A percentile compares a stretch with the other conserved stretches of the same genome.
Conservation (phyloP, 805 yeast species). For the Metschnikowia continentalis region DNA sequence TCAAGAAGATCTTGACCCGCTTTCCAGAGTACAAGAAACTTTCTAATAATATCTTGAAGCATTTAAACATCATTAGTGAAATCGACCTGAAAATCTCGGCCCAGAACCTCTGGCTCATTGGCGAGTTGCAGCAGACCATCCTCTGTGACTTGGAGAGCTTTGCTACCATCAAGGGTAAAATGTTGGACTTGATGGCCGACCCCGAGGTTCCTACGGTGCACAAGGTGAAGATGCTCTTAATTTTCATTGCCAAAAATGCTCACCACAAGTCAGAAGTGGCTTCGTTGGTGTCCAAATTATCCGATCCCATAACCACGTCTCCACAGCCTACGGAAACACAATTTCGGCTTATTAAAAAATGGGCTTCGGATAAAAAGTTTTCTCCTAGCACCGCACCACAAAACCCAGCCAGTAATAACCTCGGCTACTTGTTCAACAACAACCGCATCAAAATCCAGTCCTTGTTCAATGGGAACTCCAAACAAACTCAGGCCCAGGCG, state of each 20-base stretch:
- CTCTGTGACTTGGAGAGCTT: conserved; percentile 49
- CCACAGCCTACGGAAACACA: conserved; percentile 35
- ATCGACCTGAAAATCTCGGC: conserved; percentile 68
- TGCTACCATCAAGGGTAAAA: conserved; percentile 42
- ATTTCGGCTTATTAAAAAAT: conserved; percentile 24
- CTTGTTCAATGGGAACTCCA: conserved; percentile 25
- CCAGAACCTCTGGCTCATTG: conserved; percentile 71
- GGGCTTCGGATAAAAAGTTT: conserved; percentile 6
- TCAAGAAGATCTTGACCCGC: conserved; percentile 85
- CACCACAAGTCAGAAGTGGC: conserved; percentile 23
- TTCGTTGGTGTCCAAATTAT: conserved; percentile 23
- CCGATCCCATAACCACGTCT: conserved; percentile 25
- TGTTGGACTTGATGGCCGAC: conserved; percentile 50
- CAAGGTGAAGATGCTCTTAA: conserved; percentile 67
- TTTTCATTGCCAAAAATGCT: conserved; percentile 74
- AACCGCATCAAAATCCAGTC: conserved; percentile 29
- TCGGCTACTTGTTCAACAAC: conserved; percentile 30
- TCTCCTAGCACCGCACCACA: neutral
- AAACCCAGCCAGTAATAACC: conserved; percentile 12
- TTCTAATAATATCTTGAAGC: conserved; percentile 85
- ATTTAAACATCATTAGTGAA: conserved; percentile 85
- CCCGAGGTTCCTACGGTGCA: conserved; percentile 44
- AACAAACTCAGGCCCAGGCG: conserved; percentile 5
- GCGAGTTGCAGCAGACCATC: conserved; percentile 86
- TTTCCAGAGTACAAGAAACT: conserved; percentile 91